Evolutionary conservation across 495 filamentous ascomycete genomes (phyloP).

Genomic region (Bacidia gigantensis): DNA sequence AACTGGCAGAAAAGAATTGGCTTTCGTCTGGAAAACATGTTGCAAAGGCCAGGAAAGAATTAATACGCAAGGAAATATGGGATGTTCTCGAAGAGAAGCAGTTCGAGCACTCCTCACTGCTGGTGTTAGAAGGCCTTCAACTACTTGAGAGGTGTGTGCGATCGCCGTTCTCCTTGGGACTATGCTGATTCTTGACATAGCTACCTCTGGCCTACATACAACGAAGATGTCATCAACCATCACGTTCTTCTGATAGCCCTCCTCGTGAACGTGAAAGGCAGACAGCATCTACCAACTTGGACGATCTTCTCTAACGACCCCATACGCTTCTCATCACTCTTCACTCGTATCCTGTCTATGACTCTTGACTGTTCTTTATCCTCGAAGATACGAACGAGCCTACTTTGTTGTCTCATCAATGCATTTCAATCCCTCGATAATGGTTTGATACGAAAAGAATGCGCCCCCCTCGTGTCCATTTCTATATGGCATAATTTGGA

Average conservation of each 20-base stretch:
- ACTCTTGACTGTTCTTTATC: conserved; percentile 66
- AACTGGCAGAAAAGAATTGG: conserved; percentile 77
- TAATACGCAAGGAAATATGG: conserved; percentile 84
- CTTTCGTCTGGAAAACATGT: conserved; percentile 47
- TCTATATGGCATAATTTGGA: conserved; percentile 90
- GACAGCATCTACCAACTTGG: conserved; percentile 82
- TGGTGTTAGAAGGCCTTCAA: conserved; percentile 80
- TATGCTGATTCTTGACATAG: conserved; percentile 25
- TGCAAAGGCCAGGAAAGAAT: conserved; percentile 66
- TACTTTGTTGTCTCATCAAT: conserved; percentile 75
- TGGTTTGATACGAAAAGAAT: conserved; percentile 81
- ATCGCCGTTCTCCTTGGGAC: conserved; percentile 1
- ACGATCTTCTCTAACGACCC: conserved; percentile 64
- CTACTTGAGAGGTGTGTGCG: conserved; percentile 61
- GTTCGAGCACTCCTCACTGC: conserved; percentile 62
- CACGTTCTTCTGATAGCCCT: conserved; percentile 77
- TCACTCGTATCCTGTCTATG: conserved; percentile 81
- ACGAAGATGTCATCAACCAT: conserved; percentile 76
- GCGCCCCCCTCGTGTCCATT: conserved; percentile 86
- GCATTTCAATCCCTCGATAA: conserved; percentile 93
- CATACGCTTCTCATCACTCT: conserved; percentile 76
- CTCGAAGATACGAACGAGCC: conserved; percentile 55
- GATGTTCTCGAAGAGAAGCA: conserved; percentile 68
- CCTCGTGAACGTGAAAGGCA: conserved; percentile 74
- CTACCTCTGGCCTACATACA: conserved; percentile 89